A percentile compares a stretch with the other conserved stretches of the same genome.
Conservation (phyloP, 2,329 filamentous ascomycete species). For the Aspergillus fischeri region DNA sequence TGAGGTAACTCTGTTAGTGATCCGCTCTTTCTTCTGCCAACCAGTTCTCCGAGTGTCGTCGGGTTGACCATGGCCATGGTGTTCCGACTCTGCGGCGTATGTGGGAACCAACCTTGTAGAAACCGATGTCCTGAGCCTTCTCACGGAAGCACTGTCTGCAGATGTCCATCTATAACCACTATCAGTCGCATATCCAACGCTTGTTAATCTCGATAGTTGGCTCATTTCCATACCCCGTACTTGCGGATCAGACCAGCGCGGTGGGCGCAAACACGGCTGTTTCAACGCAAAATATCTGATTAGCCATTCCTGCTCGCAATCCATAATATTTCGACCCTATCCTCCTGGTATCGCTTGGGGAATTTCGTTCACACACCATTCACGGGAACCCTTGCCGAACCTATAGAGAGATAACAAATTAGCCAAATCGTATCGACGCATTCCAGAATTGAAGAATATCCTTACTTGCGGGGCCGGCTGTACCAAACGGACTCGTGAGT, state of each 20-base stretch:
- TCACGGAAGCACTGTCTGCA: conserved; percentile 68
- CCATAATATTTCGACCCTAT: neutral
- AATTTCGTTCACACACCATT: conserved; percentile 65
- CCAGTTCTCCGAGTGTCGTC: neutral
- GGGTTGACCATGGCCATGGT: neutral
- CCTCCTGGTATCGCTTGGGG: conserved; percentile 4
- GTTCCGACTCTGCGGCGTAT: neutral
- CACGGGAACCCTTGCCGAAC: conserved; percentile 85
- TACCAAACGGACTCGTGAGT: conserved; percentile 98
- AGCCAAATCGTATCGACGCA: conserved; percentile 12
- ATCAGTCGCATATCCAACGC: conserved; percentile 11
- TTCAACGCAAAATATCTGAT: conserved; percentile 22
- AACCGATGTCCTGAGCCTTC: conserved; percentile 65
- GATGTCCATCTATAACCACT: conserved; percentile 45
- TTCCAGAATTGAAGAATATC: conserved; percentile 2
- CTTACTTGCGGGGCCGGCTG: conserved; percentile 89
- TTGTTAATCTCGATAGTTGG: neutral
- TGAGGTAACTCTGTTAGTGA: conserved; percentile 13
- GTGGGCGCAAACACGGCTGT: conserved; percentile 83
- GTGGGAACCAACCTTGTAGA: conserved; percentile 57
- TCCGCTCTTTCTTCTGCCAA: conserved; percentile 2
- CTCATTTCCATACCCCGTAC: conserved; percentile 62
- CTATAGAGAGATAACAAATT: conserved; percentile 19
- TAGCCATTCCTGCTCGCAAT: conserved; percentile 12
- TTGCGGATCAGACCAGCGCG: conserved; percentile 99